Conservation (phyloP, 2,329 filamentous ascomycete genomes). For the Sporothrix schenckii region DNA sequence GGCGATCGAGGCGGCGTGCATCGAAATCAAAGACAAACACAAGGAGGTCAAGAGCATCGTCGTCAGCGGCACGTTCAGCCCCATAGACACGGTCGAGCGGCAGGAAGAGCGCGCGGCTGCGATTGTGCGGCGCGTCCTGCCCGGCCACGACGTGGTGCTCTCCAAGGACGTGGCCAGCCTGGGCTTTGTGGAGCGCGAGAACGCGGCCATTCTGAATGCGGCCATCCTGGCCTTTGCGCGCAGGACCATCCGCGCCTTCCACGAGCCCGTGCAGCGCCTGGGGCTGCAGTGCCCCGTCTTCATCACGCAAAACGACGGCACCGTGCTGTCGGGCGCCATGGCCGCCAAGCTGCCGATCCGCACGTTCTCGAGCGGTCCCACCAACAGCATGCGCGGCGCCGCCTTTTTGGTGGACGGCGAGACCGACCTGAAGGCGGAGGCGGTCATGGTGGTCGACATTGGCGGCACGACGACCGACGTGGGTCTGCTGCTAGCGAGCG, state of each 20-base stretch:
- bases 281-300: conserved; percentile 59
- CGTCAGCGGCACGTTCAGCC: conserved; percentile 56
- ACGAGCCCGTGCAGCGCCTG: conserved; percentile 54
- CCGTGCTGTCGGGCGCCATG: conserved; percentile 56
- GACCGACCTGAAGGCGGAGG: conserved; percentile 39
- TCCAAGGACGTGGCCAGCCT: conserved; percentile 58
- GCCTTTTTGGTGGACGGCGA: conserved; percentile 57
- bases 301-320: conserved; percentile 67
- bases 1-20: conserved; percentile 48
- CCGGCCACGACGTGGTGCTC: conserved; percentile 52
- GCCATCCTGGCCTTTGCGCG: conserved; percentile 62
- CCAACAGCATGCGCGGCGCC: conserved; percentile 65
- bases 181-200: conserved; percentile 64
- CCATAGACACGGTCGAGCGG: conserved; percentile 52
- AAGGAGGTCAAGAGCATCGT: conserved; percentile 50
- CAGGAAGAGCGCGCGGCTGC: conserved; percentile 55
- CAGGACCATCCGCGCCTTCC: conserved; percentile 60
- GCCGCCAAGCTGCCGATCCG: conserved; percentile 61
- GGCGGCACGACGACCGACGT: conserved; percentile 69
- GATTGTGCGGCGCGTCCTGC: conserved; percentile 48
- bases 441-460: conserved; percentile 65
- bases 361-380: conserved; percentile 65
- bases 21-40: conserved; percentile 46
- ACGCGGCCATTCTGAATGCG: conserved; percentile 66
- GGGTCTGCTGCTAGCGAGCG: conserved; percentile 61